These are phyloP conservation scores for Aureobasidium sp. DNA, from an alignment of 2,329 filamentous ascomycete species.

Conservation along the genomic window DNA sequence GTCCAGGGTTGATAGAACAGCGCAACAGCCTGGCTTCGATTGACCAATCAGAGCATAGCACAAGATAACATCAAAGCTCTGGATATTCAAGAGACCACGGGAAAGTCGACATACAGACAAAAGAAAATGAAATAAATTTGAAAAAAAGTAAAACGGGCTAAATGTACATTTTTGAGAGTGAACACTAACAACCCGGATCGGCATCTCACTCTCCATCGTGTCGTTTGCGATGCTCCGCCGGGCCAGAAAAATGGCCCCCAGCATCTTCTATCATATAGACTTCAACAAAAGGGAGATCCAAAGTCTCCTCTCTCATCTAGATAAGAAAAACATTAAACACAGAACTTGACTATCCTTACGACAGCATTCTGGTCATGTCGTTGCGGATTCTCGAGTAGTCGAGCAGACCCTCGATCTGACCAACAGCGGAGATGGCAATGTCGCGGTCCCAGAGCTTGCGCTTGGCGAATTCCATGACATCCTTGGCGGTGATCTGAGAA, in stretches of 20 bases:
- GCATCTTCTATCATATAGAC: slow-evolving; percentile 12
- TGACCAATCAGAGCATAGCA: slow-evolving; percentile 6
- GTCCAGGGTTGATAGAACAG: not conserved
- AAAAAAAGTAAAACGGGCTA: slow-evolving; percentile 12
- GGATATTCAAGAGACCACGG: not conserved
- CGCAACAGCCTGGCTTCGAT: not conserved
- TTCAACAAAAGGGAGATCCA: not conserved
- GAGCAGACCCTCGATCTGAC: slow-evolving; percentile 75
- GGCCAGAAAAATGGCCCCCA: not conserved
- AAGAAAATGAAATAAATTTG: slow-evolving; percentile 11
- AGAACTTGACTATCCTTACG: slow-evolving; percentile 22
- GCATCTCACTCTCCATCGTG: slow-evolving; percentile 8
- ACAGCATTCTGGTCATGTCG: slow-evolving; percentile 75
- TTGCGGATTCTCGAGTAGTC: slow-evolving; percentile 72
- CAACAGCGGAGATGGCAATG: slow-evolving; percentile 85
- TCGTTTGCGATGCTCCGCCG: not conserved
- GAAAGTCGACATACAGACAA: not conserved
- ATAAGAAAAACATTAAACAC: slow-evolving; percentile 12
- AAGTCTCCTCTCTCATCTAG: slow-evolving; percentile 1
- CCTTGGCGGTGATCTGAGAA: slow-evolving; percentile 82
- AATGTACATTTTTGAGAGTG: slow-evolving; percentile 15
- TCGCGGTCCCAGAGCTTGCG: slow-evolving; percentile 97
- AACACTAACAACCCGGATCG: slow-evolving; percentile 13
- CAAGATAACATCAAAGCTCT: not conserved
- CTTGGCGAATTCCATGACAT: slow-evolving; percentile 94